These are phyloP conservation scores for Psilocybe cyanescens DNA, from an alignment of 768 basidiomycete species.

Conservation along the genomic window DNA sequence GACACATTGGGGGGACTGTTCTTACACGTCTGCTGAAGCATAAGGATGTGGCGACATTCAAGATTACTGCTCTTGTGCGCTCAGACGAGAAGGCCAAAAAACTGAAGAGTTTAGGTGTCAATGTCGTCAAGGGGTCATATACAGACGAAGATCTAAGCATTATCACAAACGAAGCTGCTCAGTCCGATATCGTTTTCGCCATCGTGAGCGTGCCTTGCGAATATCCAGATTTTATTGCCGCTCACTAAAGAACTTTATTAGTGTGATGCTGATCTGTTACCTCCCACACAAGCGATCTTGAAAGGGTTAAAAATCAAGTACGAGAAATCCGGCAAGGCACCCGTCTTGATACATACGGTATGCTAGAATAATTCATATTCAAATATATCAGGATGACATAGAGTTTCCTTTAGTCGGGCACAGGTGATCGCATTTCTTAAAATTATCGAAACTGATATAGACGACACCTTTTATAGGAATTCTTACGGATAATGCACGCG, in stretches of 20 bases:
- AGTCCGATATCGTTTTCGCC: slow-evolving; percentile 41
- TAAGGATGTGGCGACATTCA: slow-evolving; percentile 34
- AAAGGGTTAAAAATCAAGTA: slow-evolving; percentile 50
- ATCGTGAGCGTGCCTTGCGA: slow-evolving; percentile 13
- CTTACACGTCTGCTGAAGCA: slow-evolving; percentile 42
- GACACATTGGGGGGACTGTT: slow-evolving; percentile 51
- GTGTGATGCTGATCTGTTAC: slow-evolving; percentile 44
- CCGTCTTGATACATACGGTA: slow-evolving; percentile 61
- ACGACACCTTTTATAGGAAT: slow-evolving; percentile 29
- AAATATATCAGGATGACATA: background rate
- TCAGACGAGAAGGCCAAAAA: slow-evolving; percentile 46
- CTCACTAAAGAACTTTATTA: slow-evolving; percentile 5
- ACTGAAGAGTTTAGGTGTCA: slow-evolving; percentile 37
- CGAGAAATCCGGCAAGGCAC: slow-evolving; percentile 40
- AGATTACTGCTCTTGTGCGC: slow-evolving; percentile 48
- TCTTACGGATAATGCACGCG: slow-evolving; percentile 43
- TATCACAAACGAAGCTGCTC: slow-evolving; percentile 42
- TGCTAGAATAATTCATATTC: slow-evolving; percentile 16
- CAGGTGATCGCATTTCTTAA: slow-evolving; percentile 33
- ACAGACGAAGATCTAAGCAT: slow-evolving; percentile 34
- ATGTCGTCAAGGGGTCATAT: slow-evolving; percentile 45
- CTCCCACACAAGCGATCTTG: slow-evolving; percentile 49
- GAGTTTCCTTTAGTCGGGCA: background rate
- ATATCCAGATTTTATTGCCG: background rate
- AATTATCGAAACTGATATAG: slow-evolving; percentile 27